These are phyloP conservation scores for Nicotiana benthamiana DNA, from an alignment of 257 asterid species.

Conservation along the genomic window DNA sequence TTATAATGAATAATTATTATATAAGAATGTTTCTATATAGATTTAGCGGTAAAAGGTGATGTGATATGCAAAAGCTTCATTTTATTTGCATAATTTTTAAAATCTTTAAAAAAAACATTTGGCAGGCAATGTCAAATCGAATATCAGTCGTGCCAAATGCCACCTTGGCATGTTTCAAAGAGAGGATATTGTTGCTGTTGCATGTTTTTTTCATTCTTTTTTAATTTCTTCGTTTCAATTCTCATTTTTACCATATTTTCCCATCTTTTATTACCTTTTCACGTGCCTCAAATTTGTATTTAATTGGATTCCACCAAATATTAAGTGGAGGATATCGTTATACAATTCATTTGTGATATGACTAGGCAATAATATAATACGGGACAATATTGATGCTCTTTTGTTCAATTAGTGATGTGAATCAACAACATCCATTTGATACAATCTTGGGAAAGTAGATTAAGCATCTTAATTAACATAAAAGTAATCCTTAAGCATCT, in stretches of 20 bases:
- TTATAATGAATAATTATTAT: background rate
- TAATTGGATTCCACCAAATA: background rate
- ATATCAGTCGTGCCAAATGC: background rate
- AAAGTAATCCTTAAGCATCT: background rate
- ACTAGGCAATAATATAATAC: background rate
- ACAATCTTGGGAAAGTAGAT: background rate
- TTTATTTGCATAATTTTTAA: background rate
- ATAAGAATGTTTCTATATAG: background rate
- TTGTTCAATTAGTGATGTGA: background rate
- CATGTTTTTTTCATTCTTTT: background rate
- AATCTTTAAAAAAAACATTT: too few relatives aligned
- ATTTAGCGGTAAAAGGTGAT: too few relatives aligned
- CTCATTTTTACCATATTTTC: background rate
- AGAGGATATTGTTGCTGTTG: background rate
- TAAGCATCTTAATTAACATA: slow-evolving; percentile 2
- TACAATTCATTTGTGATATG: background rate
- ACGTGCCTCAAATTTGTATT: background rate
- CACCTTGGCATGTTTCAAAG: background rate
- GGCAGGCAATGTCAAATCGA: background rate
- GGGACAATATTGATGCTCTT: background rate
- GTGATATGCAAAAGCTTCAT: background rate
- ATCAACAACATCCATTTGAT: background rate
- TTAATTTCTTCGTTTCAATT: background rate
- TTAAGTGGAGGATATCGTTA: background rate
- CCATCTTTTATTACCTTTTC: background rate